Evolutionary conservation across 1,284 basidiomycete species (phyloP), one percentile per base, ranked within the genome.

Genomic region (Tremellales sp.): DNA sequence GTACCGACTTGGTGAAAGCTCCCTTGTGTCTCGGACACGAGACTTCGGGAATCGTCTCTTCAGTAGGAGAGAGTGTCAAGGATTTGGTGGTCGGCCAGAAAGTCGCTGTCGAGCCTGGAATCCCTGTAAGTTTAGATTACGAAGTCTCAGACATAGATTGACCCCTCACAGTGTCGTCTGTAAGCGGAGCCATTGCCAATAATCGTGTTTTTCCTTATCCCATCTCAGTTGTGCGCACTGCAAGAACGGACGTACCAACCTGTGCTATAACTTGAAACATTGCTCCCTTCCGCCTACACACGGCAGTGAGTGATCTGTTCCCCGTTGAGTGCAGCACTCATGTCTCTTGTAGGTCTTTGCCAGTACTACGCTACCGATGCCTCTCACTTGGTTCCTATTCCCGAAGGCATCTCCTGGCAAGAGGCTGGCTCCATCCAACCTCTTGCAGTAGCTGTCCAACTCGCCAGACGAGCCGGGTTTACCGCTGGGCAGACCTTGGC

Each of bases 381-480:
- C 12, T n/a, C 26, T 32, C 48, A 53, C 47, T 40, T 44, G 19
- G 50, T 57, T 12, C 51, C 33, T 0, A 25, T 62, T 18, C 56
- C 60, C 6, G 33, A 35, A 3, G 12, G 19, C 16, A 35, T 62
- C 14, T 24, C 50, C 2, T 62, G 60, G 60, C 35, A 38, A 5
- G 51, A 51, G 41, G 48, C 58, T 1, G 60, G 61, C 2, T 59
- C 48, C 33, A 59, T 63, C 40, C 61, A 63, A 71, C 93, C 93
- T 6, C 80, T 95, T 31, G 82, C 89, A 12, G 91, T 97, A 26
- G 92, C 82, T 4, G 79, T 94, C 14, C 90, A 97, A 34, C 47
- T 61, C 7, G 60, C 57, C 3, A 53, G 55, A 1, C 57, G 60
- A 6, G 57, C 55, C 1, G 36, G 45, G 3, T 21, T 40, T 3